These are phyloP conservation scores for Trametes meyenii DNA, from an alignment of 768 basidiomycete species.

Conservation along the genomic window DNA sequence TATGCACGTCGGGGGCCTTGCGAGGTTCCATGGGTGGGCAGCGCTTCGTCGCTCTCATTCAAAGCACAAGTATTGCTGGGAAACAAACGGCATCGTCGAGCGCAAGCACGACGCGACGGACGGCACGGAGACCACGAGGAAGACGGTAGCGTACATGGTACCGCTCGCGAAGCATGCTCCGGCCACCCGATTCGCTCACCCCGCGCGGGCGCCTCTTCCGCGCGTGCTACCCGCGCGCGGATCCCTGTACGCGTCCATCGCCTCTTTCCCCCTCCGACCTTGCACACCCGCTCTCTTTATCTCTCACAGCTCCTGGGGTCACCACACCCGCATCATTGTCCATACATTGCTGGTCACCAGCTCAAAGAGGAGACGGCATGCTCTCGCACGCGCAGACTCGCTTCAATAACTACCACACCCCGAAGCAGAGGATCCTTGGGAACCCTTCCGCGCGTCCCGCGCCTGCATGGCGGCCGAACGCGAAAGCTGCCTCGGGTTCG, in stretches of 20 bases:
- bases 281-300: background rate
- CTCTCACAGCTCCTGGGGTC: background rate
- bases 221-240: background rate
- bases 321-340: too few species aligned
- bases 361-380: conserved; percentile 1
- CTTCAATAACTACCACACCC: conserved; percentile 50
- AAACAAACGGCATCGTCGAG: background rate
- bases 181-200: background rate
- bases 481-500: conserved; percentile 14
- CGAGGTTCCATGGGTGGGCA: too few species aligned
- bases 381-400: conserved; percentile 35
- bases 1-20: background rate
- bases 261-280: background rate
- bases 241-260: background rate
- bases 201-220: background rate
- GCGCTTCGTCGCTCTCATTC: background rate
- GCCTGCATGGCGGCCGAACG: conserved; percentile 61
- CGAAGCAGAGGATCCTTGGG: conserved; percentile 61
- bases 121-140: background rate
- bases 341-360: background rate
- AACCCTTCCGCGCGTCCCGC: conserved; percentile 55
- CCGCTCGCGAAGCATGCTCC: background rate
- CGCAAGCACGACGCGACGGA: background rate
- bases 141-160: background rate
- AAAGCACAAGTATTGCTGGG: background rate